Base-by-base conservation (phyloP, 352 stramenopile genomes). In the Globisporangium apiculatum region DNA sequence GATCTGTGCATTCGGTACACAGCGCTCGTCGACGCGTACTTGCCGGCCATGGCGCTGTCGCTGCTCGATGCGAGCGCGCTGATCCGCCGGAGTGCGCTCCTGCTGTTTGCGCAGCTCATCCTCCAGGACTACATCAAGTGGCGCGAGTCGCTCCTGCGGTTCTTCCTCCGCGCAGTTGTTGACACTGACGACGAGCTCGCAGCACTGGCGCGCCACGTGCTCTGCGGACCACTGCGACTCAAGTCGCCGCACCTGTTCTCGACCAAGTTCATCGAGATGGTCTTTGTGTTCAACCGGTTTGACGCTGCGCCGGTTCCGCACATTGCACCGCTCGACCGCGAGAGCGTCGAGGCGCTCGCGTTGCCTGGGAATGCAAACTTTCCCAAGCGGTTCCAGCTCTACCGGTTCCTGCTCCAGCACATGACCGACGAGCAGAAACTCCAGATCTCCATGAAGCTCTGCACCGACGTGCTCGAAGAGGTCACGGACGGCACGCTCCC, bases 71-170 rank as follows among this genome's bases (percentile, higher is more conserved):
- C 76, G 7, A 94, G 87, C 53, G 75, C 78, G 5, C 58, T 97
- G 31, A 83, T 99, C 40, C 90, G 97, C 11, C 95, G 97, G 43
- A 97, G 97, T 60, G 93, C 95, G 17, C 71, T 99, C n/a, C 61
- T 99, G 35, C 65, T 99, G 4, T 91, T 99, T 54, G 97, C 95
- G 0, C 95, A 96, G 62, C 73, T 99, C 12, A 82, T 99, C 15
- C 71, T 99, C 5, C 96, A 99, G 71, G 97, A 99, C 68, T 99
- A 98, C 72, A 95, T 99, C 65, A 99, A 99, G 73, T 99, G 96
- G 95, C 86, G 95, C 36, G 97, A 98, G 35, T 89, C 97, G 9
- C 68, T 99, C 4, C 73, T 98, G 47, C 91, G 95, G 48, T 96
- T 97, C 61, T 98, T 98, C 69, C 76, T 99, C 46, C 94, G 96